Evolutionary conservation across 805 yeast genomes (phyloP).

Genomic region (Spathaspora arborariae): DNA sequence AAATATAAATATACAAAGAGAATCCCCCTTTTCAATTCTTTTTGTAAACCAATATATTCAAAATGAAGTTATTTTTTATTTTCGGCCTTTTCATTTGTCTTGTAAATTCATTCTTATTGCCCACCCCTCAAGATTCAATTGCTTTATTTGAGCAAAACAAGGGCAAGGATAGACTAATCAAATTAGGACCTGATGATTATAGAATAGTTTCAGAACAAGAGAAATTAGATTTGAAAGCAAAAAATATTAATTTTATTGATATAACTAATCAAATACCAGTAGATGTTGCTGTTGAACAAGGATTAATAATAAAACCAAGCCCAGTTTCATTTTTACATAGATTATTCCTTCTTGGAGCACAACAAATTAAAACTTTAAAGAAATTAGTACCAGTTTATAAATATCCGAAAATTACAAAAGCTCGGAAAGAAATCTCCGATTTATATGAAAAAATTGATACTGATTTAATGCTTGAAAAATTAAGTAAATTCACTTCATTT

Average conservation of each 20-base stretch:
- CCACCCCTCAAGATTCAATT: not conserved
- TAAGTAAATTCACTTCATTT: constrained; percentile 65
- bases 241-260: constrained; percentile 59
- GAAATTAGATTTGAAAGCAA: constrained; percentile 31
- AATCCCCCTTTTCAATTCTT: not conserved
- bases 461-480: constrained; percentile 45
- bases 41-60: not conserved
- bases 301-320: constrained; percentile 14
- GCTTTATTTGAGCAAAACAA: constrained; percentile 1
- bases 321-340: constrained; percentile 11
- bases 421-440: constrained; percentile 34
- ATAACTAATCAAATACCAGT: constrained; percentile 48
- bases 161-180: constrained; percentile 23
- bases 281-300: constrained; percentile 29
- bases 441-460: constrained; percentile 44
- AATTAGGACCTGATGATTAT: constrained; percentile 30
- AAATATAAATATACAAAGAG: not conserved
- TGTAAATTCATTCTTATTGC: not conserved
- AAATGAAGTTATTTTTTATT: constrained; percentile 5
- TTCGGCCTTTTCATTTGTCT: not conserved
- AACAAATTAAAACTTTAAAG: constrained; percentile 22
- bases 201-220: constrained; percentile 32
- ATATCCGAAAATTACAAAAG: constrained; percentile 49
- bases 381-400: constrained; percentile 31
- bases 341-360: constrained; percentile 18